Base-by-base conservation (phyloP, 2,329 filamentous ascomycete genomes). In the Talaromyces sp. region DNA sequence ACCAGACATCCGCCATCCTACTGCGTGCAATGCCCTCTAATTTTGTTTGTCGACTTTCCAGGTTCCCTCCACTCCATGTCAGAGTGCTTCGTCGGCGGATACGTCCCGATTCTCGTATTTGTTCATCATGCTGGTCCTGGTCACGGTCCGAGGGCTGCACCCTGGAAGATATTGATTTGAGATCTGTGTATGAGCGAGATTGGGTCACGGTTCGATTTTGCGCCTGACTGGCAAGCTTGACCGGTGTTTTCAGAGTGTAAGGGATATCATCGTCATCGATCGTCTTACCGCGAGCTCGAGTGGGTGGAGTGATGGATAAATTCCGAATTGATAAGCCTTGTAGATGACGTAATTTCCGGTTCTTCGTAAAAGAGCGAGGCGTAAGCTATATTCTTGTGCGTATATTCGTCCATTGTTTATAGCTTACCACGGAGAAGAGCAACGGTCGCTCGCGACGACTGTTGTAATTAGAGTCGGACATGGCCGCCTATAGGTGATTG, bases 321-420 rank as follows among this genome's bases (percentile, higher is more conserved):
- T 97, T 97, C 65, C 94, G 91, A 60, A 97, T 81, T 64, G 91
- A 94, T 70, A 98, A 87, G 70, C 92, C 92, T 72, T 91, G 89
- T 4, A 97, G 85, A 81, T 97, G 93, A 63, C 94, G 88, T 62
- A 98, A 83, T 76, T 90, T 93, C 75, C 93, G 91, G 76, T 97
- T 97, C 84, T 95, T 70, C n/a, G 27, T 37, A 3, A 48, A 24
- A 59, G 24, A 33, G 3, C 6, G 7, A 59, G 37, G 14, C 33
- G 66, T 71, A 52, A 73, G 73, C 37, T 64, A 58, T 66, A 45
- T n/a, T 56, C 33, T 22, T 27, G 37, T 45, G 6, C 10, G 19
- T 31, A n/a, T 45, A 22, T 33, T 45, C 16, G 24, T 19, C 37
- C 39, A 14, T 27, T 33, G 39, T 59, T 41, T n/a, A 43, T n/a